phyloP scores from a whole-genome alignment of 768 basidiomycete genomes.

The Cantharellus anzutake region DNA sequence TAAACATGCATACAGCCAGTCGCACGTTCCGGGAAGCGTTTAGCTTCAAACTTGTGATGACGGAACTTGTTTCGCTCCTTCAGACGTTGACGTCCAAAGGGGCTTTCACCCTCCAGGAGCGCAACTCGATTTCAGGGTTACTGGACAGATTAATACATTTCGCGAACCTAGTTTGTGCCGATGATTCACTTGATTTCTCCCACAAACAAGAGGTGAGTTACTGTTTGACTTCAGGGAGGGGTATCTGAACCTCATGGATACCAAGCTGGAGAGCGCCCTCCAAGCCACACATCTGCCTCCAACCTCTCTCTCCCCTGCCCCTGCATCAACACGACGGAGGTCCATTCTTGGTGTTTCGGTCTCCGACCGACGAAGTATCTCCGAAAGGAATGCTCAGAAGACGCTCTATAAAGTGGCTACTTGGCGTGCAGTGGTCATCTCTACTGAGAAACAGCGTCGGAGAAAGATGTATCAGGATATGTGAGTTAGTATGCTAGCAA shows the following conservation, averaged over 20 bases:
- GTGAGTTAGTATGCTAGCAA: slow-evolving; percentile 23
- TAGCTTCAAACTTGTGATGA: slow-evolving; percentile 48
- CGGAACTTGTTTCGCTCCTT: slow-evolving; percentile 11
- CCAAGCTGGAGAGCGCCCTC: too few species aligned
- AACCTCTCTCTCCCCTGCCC: too few species aligned
- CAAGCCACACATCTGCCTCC: too few species aligned
- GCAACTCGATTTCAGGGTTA: not conserved
- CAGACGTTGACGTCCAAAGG: not conserved
- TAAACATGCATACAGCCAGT: slow-evolving; percentile 45
- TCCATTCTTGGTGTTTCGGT: too few species aligned
- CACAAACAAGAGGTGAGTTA: slow-evolving; percentile 41
- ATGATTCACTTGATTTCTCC: slow-evolving; percentile 35
- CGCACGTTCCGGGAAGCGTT: slow-evolving; percentile 53
- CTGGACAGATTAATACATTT: slow-evolving; percentile 55
- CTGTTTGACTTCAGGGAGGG: not conserved
- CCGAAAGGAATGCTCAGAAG: not conserved
- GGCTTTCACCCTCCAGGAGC: not conserved
- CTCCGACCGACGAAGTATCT: not conserved
- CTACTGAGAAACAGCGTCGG: slow-evolving; percentile 51
- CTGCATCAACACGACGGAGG: too few species aligned
- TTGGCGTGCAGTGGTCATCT: slow-evolving; percentile 51
- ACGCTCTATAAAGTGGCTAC: slow-evolving; percentile 13
- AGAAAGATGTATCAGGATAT: slow-evolving; percentile 55
- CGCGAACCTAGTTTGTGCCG: slow-evolving; percentile 45
- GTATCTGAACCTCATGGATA: too few species aligned